A percentile compares a stretch with the other conserved stretches of the same genome.
Evolutionary conservation across 1,284 basidiomycete species (phyloP).

Genomic region (Omphalotus olearius): DNA sequence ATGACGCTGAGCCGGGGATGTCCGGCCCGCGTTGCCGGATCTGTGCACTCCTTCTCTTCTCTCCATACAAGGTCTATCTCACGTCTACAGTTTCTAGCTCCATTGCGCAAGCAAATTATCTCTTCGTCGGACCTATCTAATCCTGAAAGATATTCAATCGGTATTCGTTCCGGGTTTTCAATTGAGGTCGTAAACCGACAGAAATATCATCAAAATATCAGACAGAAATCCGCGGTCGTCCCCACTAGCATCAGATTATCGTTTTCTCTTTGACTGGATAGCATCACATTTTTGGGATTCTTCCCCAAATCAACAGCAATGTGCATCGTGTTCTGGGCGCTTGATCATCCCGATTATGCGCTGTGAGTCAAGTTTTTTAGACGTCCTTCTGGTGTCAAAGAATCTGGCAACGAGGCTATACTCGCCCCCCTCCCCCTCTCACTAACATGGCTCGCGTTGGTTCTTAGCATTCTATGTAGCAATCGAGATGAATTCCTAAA

Average conservation of each 20-base stretch:
- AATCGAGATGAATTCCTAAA: conserved; percentile 74
- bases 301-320: conserved; percentile 29
- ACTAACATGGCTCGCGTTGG: neutral
- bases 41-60: too few species aligned
- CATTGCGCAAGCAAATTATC: neutral
- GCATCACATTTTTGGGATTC: too few species aligned
- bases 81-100: too few species aligned
- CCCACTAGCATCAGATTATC: neutral
- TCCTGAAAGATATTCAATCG: too few species aligned
- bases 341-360: conserved; percentile 70
- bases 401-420: conserved; percentile 7
- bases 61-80: too few species aligned
- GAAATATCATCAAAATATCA: too few species aligned
- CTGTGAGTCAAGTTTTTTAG: conserved; percentile 53
- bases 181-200: too few species aligned
- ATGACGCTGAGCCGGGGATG: neutral
- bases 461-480: conserved; percentile 59
- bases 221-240: too few species aligned
- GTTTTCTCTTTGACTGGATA: too few species aligned
- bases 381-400: conserved; percentile 3
- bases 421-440: neutral
- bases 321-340: conserved; percentile 76
- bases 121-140: neutral
- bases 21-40: too few species aligned
- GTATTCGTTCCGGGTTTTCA: too few species aligned